phyloP scores from a whole-genome alignment of 78 protist genomes.

The Ministeria vibrans region DNA sequence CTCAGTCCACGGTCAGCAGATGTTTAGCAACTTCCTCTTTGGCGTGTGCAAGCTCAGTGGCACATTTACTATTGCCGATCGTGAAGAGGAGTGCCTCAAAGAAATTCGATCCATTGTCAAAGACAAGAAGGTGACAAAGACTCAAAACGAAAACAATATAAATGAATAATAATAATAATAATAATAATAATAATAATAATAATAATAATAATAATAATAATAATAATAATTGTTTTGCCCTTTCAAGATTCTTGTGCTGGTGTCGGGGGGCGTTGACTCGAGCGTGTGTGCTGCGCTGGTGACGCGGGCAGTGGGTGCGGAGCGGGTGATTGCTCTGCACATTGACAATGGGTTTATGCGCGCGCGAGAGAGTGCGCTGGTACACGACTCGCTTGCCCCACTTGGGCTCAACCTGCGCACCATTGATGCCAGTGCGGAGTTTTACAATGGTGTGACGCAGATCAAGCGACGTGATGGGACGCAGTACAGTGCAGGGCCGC shows the following conservation, averaged over 20 bases:
- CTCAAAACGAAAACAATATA: no score
- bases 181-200: no score
- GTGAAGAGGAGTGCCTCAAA: slow-evolving; percentile 54
- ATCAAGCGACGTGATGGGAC: slow-evolving; percentile 21
- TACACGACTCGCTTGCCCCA: background rate
- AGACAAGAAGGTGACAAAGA: background rate
- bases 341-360: slow-evolving; percentile 95
- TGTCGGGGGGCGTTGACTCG: slow-evolving; percentile 93
- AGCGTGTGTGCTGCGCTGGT: slow-evolving; percentile 89
- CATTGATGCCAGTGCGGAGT: slow-evolving; percentile 68
- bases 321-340: slow-evolving; percentile 67
- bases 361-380: slow-evolving; percentile 23
- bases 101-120: slow-evolving; percentile 42
- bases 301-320: slow-evolving; percentile 78
- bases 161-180: no score
- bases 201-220: no score
- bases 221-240: background rate
- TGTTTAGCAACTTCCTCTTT: slow-evolving; percentile 74
- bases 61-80: slow-evolving; percentile 45
- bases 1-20: slow-evolving; percentile 59
- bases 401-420: slow-evolving; percentile 34
- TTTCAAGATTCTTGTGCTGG: slow-evolving; percentile 73
- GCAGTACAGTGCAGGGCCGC: background rate
- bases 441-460: slow-evolving; percentile 66
- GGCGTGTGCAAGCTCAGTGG: slow-evolving; percentile 33